Evolutionary conservation across 2,329 filamentous ascomycete genomes (phyloP).

Genomic region (Teratosphaeriaceae sp.): DNA sequence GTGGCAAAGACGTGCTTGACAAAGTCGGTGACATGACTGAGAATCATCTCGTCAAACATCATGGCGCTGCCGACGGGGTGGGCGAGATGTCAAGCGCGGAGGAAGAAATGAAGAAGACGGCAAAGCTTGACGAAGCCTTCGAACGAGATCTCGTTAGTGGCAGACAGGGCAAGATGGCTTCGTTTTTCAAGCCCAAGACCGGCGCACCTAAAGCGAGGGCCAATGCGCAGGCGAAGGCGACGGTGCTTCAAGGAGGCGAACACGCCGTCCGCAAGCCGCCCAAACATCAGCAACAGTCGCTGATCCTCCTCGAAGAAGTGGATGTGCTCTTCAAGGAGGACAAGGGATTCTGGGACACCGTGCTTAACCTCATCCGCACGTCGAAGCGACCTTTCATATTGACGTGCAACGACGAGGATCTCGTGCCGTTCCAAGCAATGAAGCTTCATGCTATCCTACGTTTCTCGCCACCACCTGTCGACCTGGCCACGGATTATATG

Average conservation of each 20-base stretch:
- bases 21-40: constrained; percentile 94
- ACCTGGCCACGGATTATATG: constrained; percentile 71
- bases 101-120: constrained; percentile 29
- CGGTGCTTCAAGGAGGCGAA: constrained; percentile 19
- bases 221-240: constrained; percentile 19
- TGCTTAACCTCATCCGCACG: constrained; percentile 68
- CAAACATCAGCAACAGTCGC: constrained; percentile 72
- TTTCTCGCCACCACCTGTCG: constrained; percentile 58
- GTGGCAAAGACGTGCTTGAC: constrained; percentile 83
- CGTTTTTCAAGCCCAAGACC: constrained; percentile 63
- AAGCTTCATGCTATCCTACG: constrained; percentile 80
- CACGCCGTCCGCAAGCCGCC: constrained; percentile 30
- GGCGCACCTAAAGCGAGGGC: constrained; percentile 17
- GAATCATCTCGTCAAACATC: constrained; percentile 76
- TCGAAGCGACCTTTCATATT: constrained; percentile 91
- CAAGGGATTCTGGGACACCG: constrained; percentile 85
- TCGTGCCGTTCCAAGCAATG: constrained; percentile 69
- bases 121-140: constrained; percentile 37
- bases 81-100: constrained; percentile 25
- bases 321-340: constrained; percentile 94
- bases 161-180: constrained; percentile 70
- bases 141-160: constrained; percentile 57
- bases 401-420: constrained; percentile 86
- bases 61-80: constrained; percentile 17
- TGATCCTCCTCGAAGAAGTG: constrained; percentile 90